Conservation (phyloP, 73 alveolate species). For the Chromera velia region DNA sequence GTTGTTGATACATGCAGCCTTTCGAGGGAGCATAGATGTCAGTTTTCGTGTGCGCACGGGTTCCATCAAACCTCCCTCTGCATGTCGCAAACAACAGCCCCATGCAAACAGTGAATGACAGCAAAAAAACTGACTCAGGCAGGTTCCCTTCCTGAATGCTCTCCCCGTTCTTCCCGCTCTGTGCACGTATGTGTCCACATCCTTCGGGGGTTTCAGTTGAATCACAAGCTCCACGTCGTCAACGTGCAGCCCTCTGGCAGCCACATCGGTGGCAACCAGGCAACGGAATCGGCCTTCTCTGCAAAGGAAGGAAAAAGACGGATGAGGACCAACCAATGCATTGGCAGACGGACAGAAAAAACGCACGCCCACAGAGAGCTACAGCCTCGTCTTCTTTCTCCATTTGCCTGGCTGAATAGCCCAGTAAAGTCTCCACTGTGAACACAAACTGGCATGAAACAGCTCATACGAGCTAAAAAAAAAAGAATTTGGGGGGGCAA, state of each 20-base stretch:
- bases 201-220: constrained; percentile 82
- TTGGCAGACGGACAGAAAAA: too few species aligned
- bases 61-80: too few species aligned
- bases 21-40: too few species aligned
- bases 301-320: too few species aligned
- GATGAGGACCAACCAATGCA: too few species aligned
- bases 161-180: constrained; percentile 83
- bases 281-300: constrained; percentile 73
- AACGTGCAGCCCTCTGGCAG: constrained; percentile 81
- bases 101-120: too few species aligned
- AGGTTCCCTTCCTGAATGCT: constrained; percentile 73
- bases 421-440: too few species aligned
- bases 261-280: constrained; percentile 89
- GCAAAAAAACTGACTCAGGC: constrained; percentile 53
- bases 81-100: too few species aligned
- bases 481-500: too few species aligned
- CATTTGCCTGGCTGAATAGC: neutral
- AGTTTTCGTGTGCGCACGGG: too few species aligned
- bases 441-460: too few species aligned
- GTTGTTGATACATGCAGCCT: neutral
- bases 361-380: neutral
- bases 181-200: constrained; percentile 80
- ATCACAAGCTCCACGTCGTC: constrained; percentile 82
- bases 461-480: too few species aligned
- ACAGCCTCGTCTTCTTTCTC: neutral